Conservation (phyloP, 1,284 basidiomycete species). For the Papiliotrema flavescens region DNA sequence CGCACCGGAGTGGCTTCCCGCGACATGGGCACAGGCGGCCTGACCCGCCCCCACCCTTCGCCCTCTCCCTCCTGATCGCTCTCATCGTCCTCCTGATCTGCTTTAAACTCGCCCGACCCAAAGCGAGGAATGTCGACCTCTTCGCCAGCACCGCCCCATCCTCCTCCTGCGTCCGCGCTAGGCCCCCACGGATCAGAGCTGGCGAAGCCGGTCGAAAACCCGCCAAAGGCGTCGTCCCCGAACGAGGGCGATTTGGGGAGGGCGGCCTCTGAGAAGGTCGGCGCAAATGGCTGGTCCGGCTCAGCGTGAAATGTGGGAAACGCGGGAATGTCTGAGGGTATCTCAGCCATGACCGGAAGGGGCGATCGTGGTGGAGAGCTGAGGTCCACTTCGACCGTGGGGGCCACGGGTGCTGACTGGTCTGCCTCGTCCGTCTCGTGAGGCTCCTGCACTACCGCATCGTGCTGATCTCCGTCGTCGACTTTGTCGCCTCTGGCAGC, state of each 20-base stretch:
- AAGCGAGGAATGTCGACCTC: not conserved
- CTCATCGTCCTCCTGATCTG: not conserved
- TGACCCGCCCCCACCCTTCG: slow-evolving; percentile 24
- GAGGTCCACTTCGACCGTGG: not conserved
- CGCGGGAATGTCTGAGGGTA: not conserved
- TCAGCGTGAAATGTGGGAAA: not conserved
- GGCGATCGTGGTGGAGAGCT: not conserved
- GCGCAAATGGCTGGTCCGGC: slow-evolving; percentile 4
- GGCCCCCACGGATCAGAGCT: slow-evolving; percentile 25
- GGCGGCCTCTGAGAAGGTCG: not conserved
- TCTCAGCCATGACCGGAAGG: not conserved
- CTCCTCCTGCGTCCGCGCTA: slow-evolving; percentile 15
- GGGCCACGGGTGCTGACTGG: too few species aligned
- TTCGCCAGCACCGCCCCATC: slow-evolving; percentile 21
- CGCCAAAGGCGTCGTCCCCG: slow-evolving; percentile 29
- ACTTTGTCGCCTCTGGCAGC: too few species aligned
- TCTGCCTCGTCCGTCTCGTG: too few species aligned
- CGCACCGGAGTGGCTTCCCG: not conserved
- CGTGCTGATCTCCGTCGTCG: too few species aligned
- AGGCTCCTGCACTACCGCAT: too few species aligned
- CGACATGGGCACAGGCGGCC: not conserved
- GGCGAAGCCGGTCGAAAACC: slow-evolving; percentile 21
- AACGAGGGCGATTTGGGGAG: slow-evolving; percentile 29
- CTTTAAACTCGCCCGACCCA: not conserved
- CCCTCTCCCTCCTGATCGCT: slow-evolving; percentile 17